These are phyloP conservation scores for Cucumis melo DNA, from an alignment of 306 rosid species.

Conservation along the genomic window DNA sequence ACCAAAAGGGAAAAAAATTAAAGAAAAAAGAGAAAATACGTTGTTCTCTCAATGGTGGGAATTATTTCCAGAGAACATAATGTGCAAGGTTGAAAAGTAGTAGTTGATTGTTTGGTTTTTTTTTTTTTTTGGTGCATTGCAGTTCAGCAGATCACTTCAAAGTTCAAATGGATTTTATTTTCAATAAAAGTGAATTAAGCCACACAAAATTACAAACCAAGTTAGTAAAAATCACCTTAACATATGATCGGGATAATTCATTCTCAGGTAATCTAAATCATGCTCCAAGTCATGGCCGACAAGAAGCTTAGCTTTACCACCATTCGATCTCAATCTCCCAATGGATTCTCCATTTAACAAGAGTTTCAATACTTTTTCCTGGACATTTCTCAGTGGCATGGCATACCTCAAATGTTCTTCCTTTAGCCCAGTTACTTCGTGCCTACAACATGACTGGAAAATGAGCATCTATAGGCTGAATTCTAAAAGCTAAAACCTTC, in stretches of 20 bases:
- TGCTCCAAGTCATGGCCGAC: slow-evolving; percentile 69
- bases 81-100: background rate
- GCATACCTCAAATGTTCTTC: slow-evolving; percentile 63
- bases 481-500: background rate
- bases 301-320: slow-evolving; percentile 69
- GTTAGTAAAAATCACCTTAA: slow-evolving; percentile 30
- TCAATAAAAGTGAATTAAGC: background rate
- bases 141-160: background rate
- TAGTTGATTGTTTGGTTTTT: background rate
- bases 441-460: slow-evolving; percentile 28
- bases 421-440: slow-evolving; percentile 57
- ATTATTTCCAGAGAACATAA: background rate
- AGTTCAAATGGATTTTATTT: background rate
- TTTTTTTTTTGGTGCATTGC: background rate
- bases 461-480: background rate
- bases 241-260: slow-evolving; percentile 5
- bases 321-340: slow-evolving; percentile 37
- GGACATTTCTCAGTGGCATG: slow-evolving; percentile 52
- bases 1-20: background rate
- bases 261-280: slow-evolving; percentile 59
- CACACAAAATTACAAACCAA: background rate
- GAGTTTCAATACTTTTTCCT: slow-evolving; percentile 45
- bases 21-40: background rate
- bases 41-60: background rate
- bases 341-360: slow-evolving; percentile 53